A percentile compares a stretch with the other conserved stretches of the same genome.
Conservation (phyloP, 179 eudicot genomes). For the Dionaea muscipula region DNA sequence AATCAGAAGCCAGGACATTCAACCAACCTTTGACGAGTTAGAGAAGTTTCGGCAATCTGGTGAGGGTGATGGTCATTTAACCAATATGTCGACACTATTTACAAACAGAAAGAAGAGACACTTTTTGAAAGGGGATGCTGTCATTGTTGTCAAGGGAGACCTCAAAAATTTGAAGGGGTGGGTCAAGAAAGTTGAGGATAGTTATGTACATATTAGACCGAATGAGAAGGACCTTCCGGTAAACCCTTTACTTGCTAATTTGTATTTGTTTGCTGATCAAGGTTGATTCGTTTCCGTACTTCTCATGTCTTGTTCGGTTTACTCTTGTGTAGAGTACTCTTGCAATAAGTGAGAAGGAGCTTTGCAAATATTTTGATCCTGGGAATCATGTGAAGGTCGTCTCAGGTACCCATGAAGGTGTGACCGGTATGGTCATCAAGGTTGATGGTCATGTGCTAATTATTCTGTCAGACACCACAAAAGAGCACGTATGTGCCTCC, state of each 20-base stretch:
- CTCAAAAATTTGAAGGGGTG: constrained; percentile 80
- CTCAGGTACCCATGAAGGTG: constrained; percentile 88
- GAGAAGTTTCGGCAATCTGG: constrained; percentile 82
- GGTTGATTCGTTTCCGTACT: not conserved
- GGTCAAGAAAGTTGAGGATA: constrained; percentile 98
- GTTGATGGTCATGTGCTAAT: constrained; percentile 83
- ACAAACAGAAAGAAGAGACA: constrained; percentile 97
- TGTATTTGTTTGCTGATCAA: not conserved
- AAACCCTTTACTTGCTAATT: constrained; percentile 6
- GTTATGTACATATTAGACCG: constrained; percentile 76
- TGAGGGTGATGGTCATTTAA: constrained; percentile 87
- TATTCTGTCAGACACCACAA: constrained; percentile 85
- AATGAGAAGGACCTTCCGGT: constrained; percentile 74
- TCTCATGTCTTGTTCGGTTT: constrained; percentile 6
- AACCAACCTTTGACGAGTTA: constrained; percentile 90
- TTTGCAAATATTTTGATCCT: constrained; percentile 90
- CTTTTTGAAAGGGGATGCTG: constrained; percentile 93
- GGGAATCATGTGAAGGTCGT: constrained; percentile 97
- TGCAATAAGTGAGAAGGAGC: constrained; percentile 77
- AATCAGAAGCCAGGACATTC: constrained; percentile 61
- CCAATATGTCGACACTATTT: constrained; percentile 67
- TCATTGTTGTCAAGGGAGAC: constrained; percentile 85
- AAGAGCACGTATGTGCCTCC: constrained; percentile 59
- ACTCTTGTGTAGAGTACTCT: constrained; percentile 52
- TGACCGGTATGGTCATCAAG: constrained; percentile 95